These are phyloP conservation scores for Diaporthe helianthi DNA, from an alignment of 2,329 filamentous ascomycete genomes.

Conservation along the genomic window DNA sequence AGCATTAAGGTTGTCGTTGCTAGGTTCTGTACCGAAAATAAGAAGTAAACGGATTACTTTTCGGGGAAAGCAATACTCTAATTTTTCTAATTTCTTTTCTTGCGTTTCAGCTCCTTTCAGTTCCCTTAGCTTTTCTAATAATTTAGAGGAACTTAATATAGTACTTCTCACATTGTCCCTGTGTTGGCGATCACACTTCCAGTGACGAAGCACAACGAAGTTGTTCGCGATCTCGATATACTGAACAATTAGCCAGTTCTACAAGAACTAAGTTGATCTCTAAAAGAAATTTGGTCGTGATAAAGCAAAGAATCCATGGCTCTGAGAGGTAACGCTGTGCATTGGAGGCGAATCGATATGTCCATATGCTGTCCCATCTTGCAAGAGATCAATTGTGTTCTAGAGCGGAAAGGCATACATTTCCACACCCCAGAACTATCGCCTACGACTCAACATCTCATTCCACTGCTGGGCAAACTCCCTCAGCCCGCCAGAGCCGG, in stretches of 20 bases:
- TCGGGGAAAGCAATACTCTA: too few species aligned
- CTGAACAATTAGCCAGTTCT: not conserved
- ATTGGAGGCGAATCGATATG: not conserved
- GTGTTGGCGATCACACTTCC: too few species aligned
- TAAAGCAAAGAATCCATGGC: not conserved
- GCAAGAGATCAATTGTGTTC: not conserved
- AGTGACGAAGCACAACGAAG: too few species aligned
- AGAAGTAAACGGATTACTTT: too few species aligned
- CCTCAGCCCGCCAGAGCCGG: conserved; percentile 76
- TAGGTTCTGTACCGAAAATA: too few species aligned
- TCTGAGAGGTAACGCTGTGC: not conserved
- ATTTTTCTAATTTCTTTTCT: too few species aligned
- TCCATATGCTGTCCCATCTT: not conserved
- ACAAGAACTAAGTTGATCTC: not conserved
- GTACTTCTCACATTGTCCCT: too few species aligned
- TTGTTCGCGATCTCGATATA: too few species aligned
- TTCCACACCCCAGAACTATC: not conserved
- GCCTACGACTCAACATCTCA: conserved; percentile 51
- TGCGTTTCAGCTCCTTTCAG: too few species aligned
- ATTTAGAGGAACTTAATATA: too few species aligned
- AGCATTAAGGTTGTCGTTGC: too few species aligned
- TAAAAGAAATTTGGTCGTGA: not conserved
- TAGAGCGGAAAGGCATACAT: not conserved
- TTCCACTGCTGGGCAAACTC: conserved; percentile 83
- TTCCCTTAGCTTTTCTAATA: too few species aligned